Base-by-base conservation (phyloP, 2,329 filamentous ascomycete species). In the Colletotrichum musae region DNA sequence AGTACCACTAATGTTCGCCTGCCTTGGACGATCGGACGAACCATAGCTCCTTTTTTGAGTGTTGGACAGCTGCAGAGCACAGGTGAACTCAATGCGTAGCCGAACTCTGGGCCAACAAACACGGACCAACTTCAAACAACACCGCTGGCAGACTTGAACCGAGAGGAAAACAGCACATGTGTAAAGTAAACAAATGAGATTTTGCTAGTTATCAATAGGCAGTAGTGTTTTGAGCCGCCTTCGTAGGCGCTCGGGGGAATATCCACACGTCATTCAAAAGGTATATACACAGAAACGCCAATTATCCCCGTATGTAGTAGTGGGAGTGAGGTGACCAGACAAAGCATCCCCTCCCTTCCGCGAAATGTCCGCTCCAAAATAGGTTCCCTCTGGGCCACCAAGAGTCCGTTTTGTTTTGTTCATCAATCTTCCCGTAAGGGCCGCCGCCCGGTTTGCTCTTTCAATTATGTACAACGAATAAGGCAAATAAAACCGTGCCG, bases 401-500 rank as follows among this genome's bases (percentile, higher is more conserved):
- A 21, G 39, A 51, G 21, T 36, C 50, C 50, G 26, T 26, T 65
- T 48, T 47, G 47, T 26, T 66, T 32, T 69, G 32, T 28, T 60
- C 56, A 18, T 61, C 56, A 58, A 21, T 61, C 39, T 47, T 24
- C 51, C 48, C 48, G 21, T 45, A 43, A 21, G 48, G 26, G 39
- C 57, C 51, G 57, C 67, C 16, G 56, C 57, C 45, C 45, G 51
- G 56, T 67, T 61, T 57, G 36, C 63, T 57, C 47, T 64, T 69
- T 36, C 43, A 54, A 70, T 54, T 70, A 71, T 71, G 67, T 71
- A 71, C 70, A 71, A 53, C 26, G 70, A 71, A 70, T 50, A 70
- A 47, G 21, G 39, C 43, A 62, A 18, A 18, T 32, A 24, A 24
- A 28, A 13, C 21, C 24, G 28, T 24, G 28, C 52, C 41, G 5